Percentiles rank a stretch among this genome's conserved stretches.
Evolutionary conservation across 495 filamentous ascomycete genomes (phyloP).

Genomic region (Oidiodendron maius): DNA sequence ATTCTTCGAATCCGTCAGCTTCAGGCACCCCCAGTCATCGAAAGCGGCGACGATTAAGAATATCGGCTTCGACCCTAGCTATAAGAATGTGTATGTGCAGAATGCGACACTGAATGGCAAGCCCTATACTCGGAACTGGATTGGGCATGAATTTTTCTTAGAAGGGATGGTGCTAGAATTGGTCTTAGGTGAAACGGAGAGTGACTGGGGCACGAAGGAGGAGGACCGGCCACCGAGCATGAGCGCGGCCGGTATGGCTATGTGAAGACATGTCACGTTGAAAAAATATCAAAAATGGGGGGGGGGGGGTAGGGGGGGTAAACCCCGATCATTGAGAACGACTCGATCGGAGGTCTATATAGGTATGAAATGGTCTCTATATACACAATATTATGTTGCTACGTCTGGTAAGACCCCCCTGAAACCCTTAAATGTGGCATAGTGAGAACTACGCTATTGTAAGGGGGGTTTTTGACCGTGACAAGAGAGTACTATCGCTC

Average conservation of each 20-base stretch:
- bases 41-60: conserved; percentile 53
- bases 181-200: conserved; percentile 57
- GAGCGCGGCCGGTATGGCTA: conserved; percentile 9
- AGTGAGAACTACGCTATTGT: no score
- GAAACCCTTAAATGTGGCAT: no score
- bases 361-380: no score
- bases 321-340: no score
- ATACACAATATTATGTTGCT: no score
- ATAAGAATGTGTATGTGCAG: conserved; percentile 60
- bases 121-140: conserved; percentile 61
- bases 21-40: conserved; percentile 53
- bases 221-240: conserved; percentile 59
- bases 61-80: conserved; percentile 56
- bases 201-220: conserved; percentile 58
- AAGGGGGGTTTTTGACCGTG: no score
- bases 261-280: no score
- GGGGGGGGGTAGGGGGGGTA: no score
- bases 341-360: no score
- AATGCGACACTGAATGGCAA: conserved; percentile 58
- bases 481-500: no score
- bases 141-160: conserved; percentile 67
- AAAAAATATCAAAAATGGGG: no score
- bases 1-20: conserved; percentile 57
- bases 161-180: conserved; percentile 63
- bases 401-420: no score